Evolutionary conservation across 2,329 filamentous ascomycete genomes (phyloP).

Genomic region (Verticillium dahliae): DNA sequence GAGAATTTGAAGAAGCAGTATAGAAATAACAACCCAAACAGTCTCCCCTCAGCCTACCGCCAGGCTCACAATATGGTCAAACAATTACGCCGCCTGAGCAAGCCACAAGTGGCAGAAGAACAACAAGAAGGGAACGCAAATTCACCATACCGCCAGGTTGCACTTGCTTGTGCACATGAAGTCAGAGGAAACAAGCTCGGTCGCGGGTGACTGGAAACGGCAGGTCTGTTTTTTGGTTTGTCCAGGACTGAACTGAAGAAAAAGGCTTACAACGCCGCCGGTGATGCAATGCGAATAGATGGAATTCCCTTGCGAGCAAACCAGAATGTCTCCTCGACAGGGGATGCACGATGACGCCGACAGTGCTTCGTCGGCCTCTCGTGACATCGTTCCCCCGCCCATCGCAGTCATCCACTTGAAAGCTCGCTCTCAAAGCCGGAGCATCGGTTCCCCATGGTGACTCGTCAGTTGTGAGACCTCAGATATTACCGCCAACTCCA

Average conservation of each 20-base stretch:
- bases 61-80: not conserved
- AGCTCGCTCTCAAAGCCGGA: not conserved
- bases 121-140: slow-evolving; percentile 8
- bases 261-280: slow-evolving; percentile 23
- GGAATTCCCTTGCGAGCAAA: not conserved
- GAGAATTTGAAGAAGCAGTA: not conserved
- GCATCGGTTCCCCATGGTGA: not conserved
- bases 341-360: not conserved
- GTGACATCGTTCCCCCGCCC: not conserved
- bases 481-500: slow-evolving; percentile 40
- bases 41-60: not conserved
- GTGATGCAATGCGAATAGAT: slow-evolving; percentile 22
- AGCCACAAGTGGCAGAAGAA: slow-evolving; percentile 13
- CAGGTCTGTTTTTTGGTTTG: slow-evolving; percentile 7
- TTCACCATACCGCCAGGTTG: slow-evolving; percentile 7
- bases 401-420: not conserved
- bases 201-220: slow-evolving; percentile 13
- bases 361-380: not conserved
- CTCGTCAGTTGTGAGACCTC: slow-evolving; percentile 9
- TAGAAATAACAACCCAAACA: not conserved
- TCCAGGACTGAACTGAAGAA: slow-evolving; percentile 3
- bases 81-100: not conserved
- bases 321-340: not conserved
- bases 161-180: slow-evolving; percentile 6
- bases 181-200: slow-evolving; percentile 7